A percentile compares a stretch with the other conserved stretches of the same genome.
These are phyloP conservation scores for Lodderomyces elongisporus DNA, from an alignment of 1,139 yeast genomes.

Conservation along the genomic window DNA sequence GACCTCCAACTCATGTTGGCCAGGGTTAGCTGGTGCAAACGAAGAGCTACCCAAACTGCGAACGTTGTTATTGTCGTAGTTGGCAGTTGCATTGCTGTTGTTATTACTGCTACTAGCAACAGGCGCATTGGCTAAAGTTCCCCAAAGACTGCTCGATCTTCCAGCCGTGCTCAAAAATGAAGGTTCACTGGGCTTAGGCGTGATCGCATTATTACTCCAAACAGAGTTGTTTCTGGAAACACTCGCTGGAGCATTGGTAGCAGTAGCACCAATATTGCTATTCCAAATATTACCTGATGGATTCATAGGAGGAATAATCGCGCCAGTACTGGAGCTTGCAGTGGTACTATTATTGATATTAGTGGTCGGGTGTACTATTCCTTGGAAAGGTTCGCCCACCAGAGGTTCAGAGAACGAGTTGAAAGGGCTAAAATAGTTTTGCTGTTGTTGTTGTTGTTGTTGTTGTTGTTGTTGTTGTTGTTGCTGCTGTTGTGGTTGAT, in stretches of 20 bases:
- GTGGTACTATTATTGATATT: no score
- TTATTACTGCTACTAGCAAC: neutral
- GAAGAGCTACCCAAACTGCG: neutral
- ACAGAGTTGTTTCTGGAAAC: conserved; percentile 22
- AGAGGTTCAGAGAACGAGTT: conserved; percentile 11
- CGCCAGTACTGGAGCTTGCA: neutral
- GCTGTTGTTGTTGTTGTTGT: conserved; percentile 1
- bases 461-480: no score
- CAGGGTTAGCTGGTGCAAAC: neutral
- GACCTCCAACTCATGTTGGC: conserved; percentile 8
- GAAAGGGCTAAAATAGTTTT: conserved; percentile 10
- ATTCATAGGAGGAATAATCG: conserved; percentile 5
- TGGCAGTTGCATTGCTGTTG: conserved; percentile 1
- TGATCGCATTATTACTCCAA: conserved; percentile 23
- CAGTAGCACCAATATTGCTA: conserved; percentile 10
- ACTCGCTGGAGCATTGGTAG: conserved; percentile 4
- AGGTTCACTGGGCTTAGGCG: conserved; percentile 4
- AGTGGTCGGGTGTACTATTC: no score
- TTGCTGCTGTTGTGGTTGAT: no score
- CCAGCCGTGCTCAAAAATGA: conserved; percentile 5
- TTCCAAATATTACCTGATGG: conserved; percentile 20
- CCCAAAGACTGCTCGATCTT: conserved; percentile 8
- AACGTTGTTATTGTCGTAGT: neutral
- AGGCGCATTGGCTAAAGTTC: neutral
- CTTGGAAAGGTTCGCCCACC: no score